Evolutionary conservation across 352 stramenopile genomes (phyloP), one percentile per base, ranked within the genome.

Genomic region (Globisporangium mamillatum): DNA sequence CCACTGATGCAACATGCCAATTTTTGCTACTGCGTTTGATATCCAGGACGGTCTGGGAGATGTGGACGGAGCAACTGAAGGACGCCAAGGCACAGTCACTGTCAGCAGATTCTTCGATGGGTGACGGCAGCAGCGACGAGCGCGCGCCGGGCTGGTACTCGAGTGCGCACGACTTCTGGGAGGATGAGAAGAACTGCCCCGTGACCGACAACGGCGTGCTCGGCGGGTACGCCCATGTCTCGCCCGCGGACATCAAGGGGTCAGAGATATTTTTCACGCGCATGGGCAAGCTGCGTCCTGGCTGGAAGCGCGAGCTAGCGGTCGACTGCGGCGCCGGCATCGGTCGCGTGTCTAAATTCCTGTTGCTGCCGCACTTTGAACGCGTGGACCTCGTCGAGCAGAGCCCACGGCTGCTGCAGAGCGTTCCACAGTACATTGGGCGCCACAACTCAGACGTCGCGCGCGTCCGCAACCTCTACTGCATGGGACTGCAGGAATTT

Each of bases 321-420:
- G 79, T 82, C 44, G 92, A 98, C 71, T 97, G 92, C 44, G 92
- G 92, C 44, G 88, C 90, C 8, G 95, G 95, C 64, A 99, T 99
- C 70, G 97, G 97, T 4, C 86, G 97, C 55, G 95, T 99, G 52
- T 95, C 89, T 24, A 99, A 99, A 76, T 78, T 95, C 60, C 71
- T 99, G 53, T 77, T 99, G 7, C 70, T 98, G 25, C 89, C 90
- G 8, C 83, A 91, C 63, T 96, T 98, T 54, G 63, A 84, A 25
- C 77, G 80, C 41, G 97, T 98, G 63, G 95, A 99, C 62, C 75
- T 99, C 27, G 82, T 99, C 18, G 97, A 99, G 75, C 94, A 98
- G 71, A 98, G 95, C 68, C 81, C 86, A 57, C 87, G 94, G 8
- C 79, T 99, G 12, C 72, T 99, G 34, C 81, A 82, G 22, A 89